Evolutionary conservation across 768 basidiomycete genomes (phyloP), one percentile per base, ranked within the genome.

Genomic region (Boletus tomentosulus): DNA sequence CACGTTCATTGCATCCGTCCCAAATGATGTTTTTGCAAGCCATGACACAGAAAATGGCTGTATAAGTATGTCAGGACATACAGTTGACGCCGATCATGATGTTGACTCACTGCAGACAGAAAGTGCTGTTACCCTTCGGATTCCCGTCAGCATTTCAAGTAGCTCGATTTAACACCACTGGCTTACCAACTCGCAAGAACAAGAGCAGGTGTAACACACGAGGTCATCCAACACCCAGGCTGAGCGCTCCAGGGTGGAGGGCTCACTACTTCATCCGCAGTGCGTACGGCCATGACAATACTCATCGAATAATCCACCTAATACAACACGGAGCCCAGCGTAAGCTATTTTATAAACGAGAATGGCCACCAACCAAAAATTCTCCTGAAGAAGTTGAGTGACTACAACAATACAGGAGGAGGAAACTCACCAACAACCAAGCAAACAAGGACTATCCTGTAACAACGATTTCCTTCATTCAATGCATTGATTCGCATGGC

Each of bases 121-220:
- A 43, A 65, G 57, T 15, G 57, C 55, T 24, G 15, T 42, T n/a
- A 64, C 9, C 64, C 64, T 66, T 51, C 8, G 47, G 1, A 2
- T 25, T 33, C 19, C 12, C 12, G 11, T 66, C 35, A 64, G 47
- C 38, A 1, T 35, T 31, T 4, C 27, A 13, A 38, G 22, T 4
- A n/a, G 16, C 8, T 16, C 9, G 6, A 45, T 7, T 1, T 16
- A 38, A 44, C 3, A 1, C 13, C 9, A 4, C 42, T 12, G 5
- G 12, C 64, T 51, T 38, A 65, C 64, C 64, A 65, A 24, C 62
- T 58, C n/a, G 48, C 50, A 25, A 65, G 62, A 6, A 62, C 61
- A 28, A 63, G 51, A 8, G 38, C 19, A n/a, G 62, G 62, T 16
- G 59, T 61, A 30, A 25, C 6, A 19, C 6, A 35, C 9, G 56